Evolutionary conservation across 2,329 filamentous ascomycete genomes (phyloP).

Genomic region (Nakataea oryzae): DNA sequence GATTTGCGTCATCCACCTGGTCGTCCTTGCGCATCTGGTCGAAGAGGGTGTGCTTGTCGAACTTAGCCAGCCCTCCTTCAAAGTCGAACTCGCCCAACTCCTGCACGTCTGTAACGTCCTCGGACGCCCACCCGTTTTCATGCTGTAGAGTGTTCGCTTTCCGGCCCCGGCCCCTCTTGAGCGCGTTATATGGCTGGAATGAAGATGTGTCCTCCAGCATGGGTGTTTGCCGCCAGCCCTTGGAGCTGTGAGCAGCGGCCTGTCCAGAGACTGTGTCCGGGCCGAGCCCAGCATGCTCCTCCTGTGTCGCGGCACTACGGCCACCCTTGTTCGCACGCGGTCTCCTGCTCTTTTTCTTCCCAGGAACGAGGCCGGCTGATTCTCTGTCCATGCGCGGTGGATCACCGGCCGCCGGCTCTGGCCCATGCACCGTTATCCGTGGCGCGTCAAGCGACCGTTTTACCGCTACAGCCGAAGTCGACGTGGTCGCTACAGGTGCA

Average conservation of each 20-base stretch:
- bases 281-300: conserved; percentile 15
- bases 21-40: conserved; percentile 87
- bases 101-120: conserved; percentile 89
- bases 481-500: neutral
- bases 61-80: conserved; percentile 78
- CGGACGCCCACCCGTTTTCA: conserved; percentile 86
- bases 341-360: conserved; percentile 15
- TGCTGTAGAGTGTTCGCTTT: conserved; percentile 17
- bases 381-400: neutral
- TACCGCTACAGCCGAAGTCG: neutral
- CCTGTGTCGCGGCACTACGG: conserved; percentile 18
- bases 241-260: conserved; percentile 24
- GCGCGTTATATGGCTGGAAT: conserved; percentile 50
- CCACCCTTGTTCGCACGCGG: conserved; percentile 12
- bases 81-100: conserved; percentile 95
- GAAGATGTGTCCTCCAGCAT: conserved; percentile 49
- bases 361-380: conserved; percentile 3
- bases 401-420: conserved; percentile 4
- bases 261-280: conserved; percentile 9
- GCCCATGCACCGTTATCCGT: conserved; percentile 2
- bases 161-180: conserved; percentile 47
- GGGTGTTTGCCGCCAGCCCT: conserved; percentile 50
- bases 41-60: conserved; percentile 88
- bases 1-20: conserved; percentile 75
- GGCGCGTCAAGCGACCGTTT: neutral